Base-by-base conservation (phyloP, 768 basidiomycete species). In the Tephrocybe sp. region DNA sequence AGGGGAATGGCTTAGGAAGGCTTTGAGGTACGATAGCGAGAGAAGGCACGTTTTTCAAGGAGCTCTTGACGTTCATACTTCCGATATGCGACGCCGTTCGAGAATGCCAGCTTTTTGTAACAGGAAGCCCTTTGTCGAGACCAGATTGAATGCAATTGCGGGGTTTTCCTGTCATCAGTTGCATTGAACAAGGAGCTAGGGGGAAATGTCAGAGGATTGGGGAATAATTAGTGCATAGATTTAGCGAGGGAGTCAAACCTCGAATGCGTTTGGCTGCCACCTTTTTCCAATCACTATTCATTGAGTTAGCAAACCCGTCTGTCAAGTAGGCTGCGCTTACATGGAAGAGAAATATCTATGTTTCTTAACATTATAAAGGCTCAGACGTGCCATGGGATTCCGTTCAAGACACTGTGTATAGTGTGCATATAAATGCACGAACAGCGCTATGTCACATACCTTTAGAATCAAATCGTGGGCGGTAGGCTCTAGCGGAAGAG, bases 391-490 rank as follows among this genome's bases (percentile, higher is more conserved):
- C 3, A 67, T 62, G 12, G 83, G 74, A 60, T 85, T 84, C 19
- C 77, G 73, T 64, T 83, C 76, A 14, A 83, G 61, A 52, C 82
- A 84, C 82, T 83, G 14, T 35, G 20, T 40, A 55, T 47, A 30
- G 44, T 45, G 12, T 22, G 45, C 39, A 23, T 5, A 19, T 23
- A 17, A 23, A 38, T 23, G 14, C 5, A 10, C 6, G 1, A 22
- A 8, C 35, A 4, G 2, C 11, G 13, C 23, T 38, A 31, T 23
- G 11, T n/a, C 26, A 35, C 68, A 16, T 51, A 80, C 82, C 67
- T 74, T 75, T 6, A 59, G 40, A 13, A 83, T 71, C 38, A 84
- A 62, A 60, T 78, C 76, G 22, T 67, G 59, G 0, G 73, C 70
- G 46, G 59, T 54, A 14, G 68, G 59, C 66, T 68, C 62, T 22